phyloP scores from a whole-genome alignment of 805 yeast species.

The Priceomyces haplophilus region DNA sequence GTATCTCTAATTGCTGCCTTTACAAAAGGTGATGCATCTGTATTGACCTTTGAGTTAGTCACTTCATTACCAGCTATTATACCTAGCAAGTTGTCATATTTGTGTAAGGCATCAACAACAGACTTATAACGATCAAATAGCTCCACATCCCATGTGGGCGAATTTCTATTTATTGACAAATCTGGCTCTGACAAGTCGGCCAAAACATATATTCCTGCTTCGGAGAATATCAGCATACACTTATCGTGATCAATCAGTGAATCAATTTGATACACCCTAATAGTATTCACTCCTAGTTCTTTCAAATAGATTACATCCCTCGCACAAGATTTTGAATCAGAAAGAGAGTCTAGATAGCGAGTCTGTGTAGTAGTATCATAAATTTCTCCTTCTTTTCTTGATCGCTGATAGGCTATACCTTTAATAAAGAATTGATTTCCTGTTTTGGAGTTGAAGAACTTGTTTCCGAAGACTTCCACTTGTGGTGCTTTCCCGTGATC shows the following conservation, averaged over 20 bases:
- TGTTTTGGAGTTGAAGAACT: conserved; percentile 68
- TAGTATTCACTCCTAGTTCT: conserved; percentile 67
- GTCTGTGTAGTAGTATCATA: conserved; percentile 4
- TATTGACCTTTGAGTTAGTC: conserved; percentile 23
- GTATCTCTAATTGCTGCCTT: conserved; percentile 36
- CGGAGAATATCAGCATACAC: conserved; percentile 65
- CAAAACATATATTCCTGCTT: conserved; percentile 35
- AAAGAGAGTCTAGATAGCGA: conserved; percentile 69
- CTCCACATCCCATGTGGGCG: conserved; percentile 35
- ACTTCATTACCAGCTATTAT: conserved; percentile 44
- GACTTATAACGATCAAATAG: conserved; percentile 26
- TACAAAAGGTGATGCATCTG: conserved; percentile 33
- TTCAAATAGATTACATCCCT: conserved; percentile 80
- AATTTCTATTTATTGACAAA: conserved; percentile 28
- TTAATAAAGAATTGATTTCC: conserved; percentile 83
- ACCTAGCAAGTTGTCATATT: conserved; percentile 35
- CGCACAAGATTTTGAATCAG: conserved; percentile 63
- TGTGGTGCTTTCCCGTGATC: conserved; percentile 13
- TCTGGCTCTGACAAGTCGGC: conserved; percentile 38
- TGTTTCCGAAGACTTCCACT: conserved; percentile 66
- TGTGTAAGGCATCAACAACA: conserved; percentile 32
- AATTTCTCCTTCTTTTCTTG: conserved; percentile 43
- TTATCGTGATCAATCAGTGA: conserved; percentile 66
- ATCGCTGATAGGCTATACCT: conserved; percentile 86
- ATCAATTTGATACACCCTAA: conserved; percentile 85